Evolutionary conservation across 1,139 yeast species (phyloP).

Genomic region (Sugiyamaella neomexicana): DNA sequence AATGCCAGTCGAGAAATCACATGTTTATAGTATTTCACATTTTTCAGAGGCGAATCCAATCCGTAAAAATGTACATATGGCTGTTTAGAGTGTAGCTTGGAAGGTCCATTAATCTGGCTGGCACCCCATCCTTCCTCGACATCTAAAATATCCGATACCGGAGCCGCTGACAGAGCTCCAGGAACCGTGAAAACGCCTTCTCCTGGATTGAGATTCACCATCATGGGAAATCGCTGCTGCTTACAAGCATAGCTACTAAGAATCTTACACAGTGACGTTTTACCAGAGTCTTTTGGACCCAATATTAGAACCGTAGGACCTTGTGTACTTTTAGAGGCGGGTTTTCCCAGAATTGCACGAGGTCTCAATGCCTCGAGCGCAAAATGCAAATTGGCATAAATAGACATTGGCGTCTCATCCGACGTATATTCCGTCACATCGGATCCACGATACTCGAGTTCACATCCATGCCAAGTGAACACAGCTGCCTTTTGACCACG

Average conservation of each 20-base stretch:
- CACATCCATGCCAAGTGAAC: slow-evolving; percentile 58
- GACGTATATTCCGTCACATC: slow-evolving; percentile 59
- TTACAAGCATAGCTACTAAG: slow-evolving; percentile 76
- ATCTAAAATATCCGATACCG: slow-evolving; percentile 77
- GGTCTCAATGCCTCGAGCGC: slow-evolving; percentile 66
- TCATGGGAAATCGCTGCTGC: slow-evolving; percentile 56
- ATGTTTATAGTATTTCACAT: slow-evolving; percentile 59
- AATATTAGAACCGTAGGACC: slow-evolving; percentile 68
- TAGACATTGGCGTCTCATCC: slow-evolving; percentile 67
- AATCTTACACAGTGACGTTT: slow-evolving; percentile 69
- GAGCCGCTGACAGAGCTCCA: slow-evolving; percentile 82
- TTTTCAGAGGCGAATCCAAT: slow-evolving; percentile 57
- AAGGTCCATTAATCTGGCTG: slow-evolving; percentile 83
- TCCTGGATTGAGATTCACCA: slow-evolving; percentile 81
- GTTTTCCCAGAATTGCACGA: slow-evolving; percentile 2
- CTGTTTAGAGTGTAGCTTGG: slow-evolving; percentile 78
- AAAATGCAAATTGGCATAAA: slow-evolving; percentile 69
- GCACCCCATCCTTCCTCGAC: slow-evolving; percentile 86
- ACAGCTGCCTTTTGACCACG: slow-evolving; percentile 60
- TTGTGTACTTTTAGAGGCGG: slow-evolving; percentile 8
- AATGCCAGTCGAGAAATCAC: slow-evolving; percentile 59
- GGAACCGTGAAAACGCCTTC: slow-evolving; percentile 81
- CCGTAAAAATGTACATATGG: slow-evolving; percentile 86
- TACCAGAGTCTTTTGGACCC: slow-evolving; percentile 76
- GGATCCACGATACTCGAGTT: slow-evolving; percentile 48